Evolutionary conservation across 192 early-diverging fungal species (phyloP).

Genomic region (Entomortierella lignicola): DNA sequence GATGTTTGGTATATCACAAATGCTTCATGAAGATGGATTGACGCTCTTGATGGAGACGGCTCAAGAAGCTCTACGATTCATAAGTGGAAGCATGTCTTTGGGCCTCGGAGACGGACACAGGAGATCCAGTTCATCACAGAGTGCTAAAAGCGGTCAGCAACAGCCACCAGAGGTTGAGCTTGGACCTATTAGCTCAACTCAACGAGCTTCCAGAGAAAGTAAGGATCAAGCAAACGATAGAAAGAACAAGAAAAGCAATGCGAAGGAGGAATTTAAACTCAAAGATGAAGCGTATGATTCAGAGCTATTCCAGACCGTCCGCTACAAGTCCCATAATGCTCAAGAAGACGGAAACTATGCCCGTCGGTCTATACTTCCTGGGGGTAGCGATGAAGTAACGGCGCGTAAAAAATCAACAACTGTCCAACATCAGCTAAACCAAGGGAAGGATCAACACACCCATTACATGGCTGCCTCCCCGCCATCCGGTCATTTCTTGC

Average conservation of each 20-base stretch:
- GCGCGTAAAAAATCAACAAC: neutral
- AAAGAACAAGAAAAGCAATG: neutral
- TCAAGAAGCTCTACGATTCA: neutral
- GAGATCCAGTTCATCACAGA: neutral
- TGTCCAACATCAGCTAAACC: too few relatives aligned
- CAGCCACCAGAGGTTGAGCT: slow-evolving; percentile 19
- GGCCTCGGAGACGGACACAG: slow-evolving; percentile 1
- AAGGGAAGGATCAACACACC: too few relatives aligned
- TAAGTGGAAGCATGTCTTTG: neutral
- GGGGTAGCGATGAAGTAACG: neutral
- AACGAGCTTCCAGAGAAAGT: neutral
- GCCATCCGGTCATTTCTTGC: neutral
- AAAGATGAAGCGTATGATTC: slow-evolving; percentile 3
- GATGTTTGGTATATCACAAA: slow-evolving; percentile 1
- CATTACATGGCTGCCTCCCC: neutral
- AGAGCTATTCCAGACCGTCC: slow-evolving; percentile 36
- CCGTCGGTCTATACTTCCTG: neutral
- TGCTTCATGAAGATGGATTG: neutral
- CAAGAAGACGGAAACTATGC: neutral
- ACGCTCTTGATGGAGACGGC: slow-evolving; percentile 1
- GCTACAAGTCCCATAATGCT: slow-evolving; percentile 7
- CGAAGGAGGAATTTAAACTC: neutral
- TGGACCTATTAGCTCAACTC: slow-evolving; percentile 4
- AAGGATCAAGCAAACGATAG: neutral
- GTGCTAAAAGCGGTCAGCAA: neutral